Conservation (phyloP, 768 basidiomycete genomes). For the Neoboletus subvelutipes region DNA sequence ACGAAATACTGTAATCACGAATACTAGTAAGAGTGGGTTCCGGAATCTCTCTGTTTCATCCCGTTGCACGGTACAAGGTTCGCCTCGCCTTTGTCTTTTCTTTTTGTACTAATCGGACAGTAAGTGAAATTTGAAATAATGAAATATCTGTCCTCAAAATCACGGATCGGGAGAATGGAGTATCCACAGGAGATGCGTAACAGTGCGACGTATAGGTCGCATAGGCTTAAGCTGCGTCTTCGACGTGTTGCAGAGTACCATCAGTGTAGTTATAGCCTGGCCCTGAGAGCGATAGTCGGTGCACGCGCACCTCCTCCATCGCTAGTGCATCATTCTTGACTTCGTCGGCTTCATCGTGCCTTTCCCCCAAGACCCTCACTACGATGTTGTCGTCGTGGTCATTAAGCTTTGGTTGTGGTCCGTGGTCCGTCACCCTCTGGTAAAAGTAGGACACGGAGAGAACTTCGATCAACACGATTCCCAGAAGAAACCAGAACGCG, state of each 20-base stretch:
- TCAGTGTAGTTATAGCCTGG: neutral
- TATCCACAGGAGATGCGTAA: neutral
- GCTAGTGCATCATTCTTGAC: neutral
- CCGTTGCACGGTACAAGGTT: no score
- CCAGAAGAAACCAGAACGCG: no score
- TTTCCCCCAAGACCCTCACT: neutral
- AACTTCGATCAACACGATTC: conserved; percentile 18
- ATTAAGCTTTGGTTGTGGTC: neutral
- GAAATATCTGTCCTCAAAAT: neutral
- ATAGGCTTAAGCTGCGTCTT: neutral
- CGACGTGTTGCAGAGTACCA: neutral
- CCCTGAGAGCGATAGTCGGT: neutral
- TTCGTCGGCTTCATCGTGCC: neutral
- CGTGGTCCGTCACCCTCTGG: conserved; percentile 15
- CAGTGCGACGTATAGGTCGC: neutral
- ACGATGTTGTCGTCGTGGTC: neutral
- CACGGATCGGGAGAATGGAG: neutral
- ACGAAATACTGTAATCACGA: no score
- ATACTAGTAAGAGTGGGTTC: no score
- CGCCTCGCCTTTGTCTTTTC: no score
- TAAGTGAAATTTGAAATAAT: neutral
- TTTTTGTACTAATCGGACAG: neutral
- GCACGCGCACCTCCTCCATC: neutral
- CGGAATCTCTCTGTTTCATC: no score
- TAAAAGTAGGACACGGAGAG: conserved; percentile 38